These are phyloP conservation scores for Fusarium drepaniforme DNA, from an alignment of 2,329 filamentous ascomycete species.

Conservation along the genomic window DNA sequence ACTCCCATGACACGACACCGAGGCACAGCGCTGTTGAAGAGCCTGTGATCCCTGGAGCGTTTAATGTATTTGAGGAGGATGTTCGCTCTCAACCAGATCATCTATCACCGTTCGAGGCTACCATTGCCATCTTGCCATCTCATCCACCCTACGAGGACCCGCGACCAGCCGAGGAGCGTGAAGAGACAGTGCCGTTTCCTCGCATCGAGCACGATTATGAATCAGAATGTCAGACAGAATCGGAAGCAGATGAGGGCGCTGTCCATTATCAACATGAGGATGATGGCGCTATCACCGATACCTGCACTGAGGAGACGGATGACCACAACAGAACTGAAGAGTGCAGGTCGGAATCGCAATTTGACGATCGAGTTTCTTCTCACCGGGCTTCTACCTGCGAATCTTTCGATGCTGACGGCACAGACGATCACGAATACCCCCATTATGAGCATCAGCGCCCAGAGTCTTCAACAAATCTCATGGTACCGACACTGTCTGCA, in stretches of 20 bases:
- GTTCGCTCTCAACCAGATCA: constrained; percentile 18
- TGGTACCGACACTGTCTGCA: constrained; percentile 59
- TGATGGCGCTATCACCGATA: constrained; percentile 51
- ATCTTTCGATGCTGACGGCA: constrained; percentile 50
- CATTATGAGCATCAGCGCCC: constrained; percentile 44
- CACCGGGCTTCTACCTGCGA: constrained; percentile 56
- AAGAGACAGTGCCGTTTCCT: constrained; percentile 49
- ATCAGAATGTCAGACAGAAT: constrained; percentile 54
- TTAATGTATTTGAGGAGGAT: constrained; percentile 53
- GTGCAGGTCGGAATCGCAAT: constrained; percentile 45
- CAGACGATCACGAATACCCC: constrained; percentile 45
- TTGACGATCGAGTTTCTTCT: constrained; percentile 48
- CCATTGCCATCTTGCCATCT: constrained; percentile 61
- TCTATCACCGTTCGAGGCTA: constrained; percentile 54
- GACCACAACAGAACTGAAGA: constrained; percentile 46
- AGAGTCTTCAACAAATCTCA: constrained; percentile 59
- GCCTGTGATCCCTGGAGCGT: constrained; percentile 45
- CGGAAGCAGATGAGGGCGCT: constrained; percentile 44
- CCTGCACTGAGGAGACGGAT: constrained; percentile 52
- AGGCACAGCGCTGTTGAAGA: constrained; percentile 13
- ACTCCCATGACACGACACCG: constrained; percentile 35
- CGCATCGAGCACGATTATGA: constrained; percentile 52
- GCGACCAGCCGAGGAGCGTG: constrained; percentile 12
- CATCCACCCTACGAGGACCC: constrained; percentile 46
- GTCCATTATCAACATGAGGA: constrained; percentile 43